A percentile compares a stretch with the other conserved stretches of the same genome.
phyloP scores from a whole-genome alignment of 805 yeast species.

The Kuraishia ogatae region DNA sequence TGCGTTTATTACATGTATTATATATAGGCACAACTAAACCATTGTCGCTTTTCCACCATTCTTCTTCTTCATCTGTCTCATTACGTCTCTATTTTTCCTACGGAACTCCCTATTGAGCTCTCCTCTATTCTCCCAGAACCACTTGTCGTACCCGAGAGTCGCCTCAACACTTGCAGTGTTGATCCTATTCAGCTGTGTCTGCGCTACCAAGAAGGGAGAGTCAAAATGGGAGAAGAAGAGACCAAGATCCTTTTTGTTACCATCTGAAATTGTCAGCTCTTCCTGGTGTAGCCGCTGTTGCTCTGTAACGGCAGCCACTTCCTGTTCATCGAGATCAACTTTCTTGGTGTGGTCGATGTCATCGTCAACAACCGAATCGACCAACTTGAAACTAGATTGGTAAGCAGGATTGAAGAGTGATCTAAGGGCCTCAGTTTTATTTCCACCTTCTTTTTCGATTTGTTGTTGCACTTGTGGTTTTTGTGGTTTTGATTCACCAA shows the following conservation, averaged over 20 bases:
- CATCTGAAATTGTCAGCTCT: conserved; percentile 10
- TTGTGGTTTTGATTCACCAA: conserved; percentile 23
- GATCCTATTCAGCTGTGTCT: conserved; percentile 64
- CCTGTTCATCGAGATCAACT: conserved; percentile 1
- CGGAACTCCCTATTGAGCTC: conserved; percentile 70
- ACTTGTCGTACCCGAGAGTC: conserved; percentile 49
- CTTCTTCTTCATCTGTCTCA: conserved; percentile 48
- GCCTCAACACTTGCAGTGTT: conserved; percentile 20
- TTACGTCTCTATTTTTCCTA: conserved; percentile 64
- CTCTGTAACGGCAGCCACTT: background rate
- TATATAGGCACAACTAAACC: background rate
- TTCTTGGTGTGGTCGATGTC: conserved; percentile 12
- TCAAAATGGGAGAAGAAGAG: conserved; percentile 77
- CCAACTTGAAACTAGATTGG: conserved; percentile 28
- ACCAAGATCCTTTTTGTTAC: conserved; percentile 31
- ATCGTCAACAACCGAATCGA: conserved; percentile 42
- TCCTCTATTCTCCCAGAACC: conserved; percentile 82
- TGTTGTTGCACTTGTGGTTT: conserved; percentile 2
- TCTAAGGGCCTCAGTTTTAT: conserved; percentile 56
- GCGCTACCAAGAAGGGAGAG: conserved; percentile 83
- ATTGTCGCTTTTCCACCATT: background rate
- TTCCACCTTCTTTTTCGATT: conserved; percentile 11
- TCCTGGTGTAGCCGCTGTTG: conserved; percentile 3
- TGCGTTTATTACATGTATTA: too few relatives aligned
- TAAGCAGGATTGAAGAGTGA: conserved; percentile 41